Conservation (phyloP, 371 early-diverging fungal genomes). For the Massospora cicadina region DNA sequence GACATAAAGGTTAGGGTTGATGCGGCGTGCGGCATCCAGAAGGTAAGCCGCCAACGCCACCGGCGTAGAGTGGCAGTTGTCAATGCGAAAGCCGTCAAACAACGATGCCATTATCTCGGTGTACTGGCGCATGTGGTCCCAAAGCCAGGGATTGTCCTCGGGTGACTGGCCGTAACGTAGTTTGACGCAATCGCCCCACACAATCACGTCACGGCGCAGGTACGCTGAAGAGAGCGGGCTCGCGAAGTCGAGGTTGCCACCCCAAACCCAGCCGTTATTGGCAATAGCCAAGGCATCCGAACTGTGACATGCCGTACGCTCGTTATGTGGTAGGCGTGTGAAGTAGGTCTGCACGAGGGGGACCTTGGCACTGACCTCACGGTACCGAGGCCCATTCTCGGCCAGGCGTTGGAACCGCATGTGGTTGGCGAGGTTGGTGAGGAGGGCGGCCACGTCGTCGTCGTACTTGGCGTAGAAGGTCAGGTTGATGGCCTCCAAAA, state of each 20-base stretch:
- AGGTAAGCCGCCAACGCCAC: constrained; percentile 83
- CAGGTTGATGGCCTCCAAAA: constrained; percentile 71
- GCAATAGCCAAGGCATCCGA: constrained; percentile 49
- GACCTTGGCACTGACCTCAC: constrained; percentile 29
- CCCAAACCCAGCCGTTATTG: constrained; percentile 98
- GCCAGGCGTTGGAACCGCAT: constrained; percentile 76
- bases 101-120: constrained; percentile 67
- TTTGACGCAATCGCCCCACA: constrained; percentile 98
- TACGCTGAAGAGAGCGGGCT: constrained; percentile 69
- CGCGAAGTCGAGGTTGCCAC: constrained; percentile 87
- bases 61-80: constrained; percentile 96
- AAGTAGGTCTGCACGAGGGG: constrained; percentile 85
- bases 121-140: constrained; percentile 81
- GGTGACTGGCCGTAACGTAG: constrained; percentile 74
- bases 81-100: constrained; percentile 93
- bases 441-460: constrained; percentile 45
- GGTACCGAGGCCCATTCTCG: constrained; percentile 37
- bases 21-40: constrained; percentile 66
- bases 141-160: constrained; percentile 85
- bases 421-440: constrained; percentile 52
- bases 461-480: constrained; percentile 69
- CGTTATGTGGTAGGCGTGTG: constrained; percentile 41
- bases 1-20: constrained; percentile 82
- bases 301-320: constrained; percentile 24
- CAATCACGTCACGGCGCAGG: constrained; percentile 79